Evolutionary conservation across 2,329 filamentous ascomycete genomes (phyloP), one percentile per base, ranked within the genome.

Genomic region (Sphaerostilbella broomeana): DNA sequence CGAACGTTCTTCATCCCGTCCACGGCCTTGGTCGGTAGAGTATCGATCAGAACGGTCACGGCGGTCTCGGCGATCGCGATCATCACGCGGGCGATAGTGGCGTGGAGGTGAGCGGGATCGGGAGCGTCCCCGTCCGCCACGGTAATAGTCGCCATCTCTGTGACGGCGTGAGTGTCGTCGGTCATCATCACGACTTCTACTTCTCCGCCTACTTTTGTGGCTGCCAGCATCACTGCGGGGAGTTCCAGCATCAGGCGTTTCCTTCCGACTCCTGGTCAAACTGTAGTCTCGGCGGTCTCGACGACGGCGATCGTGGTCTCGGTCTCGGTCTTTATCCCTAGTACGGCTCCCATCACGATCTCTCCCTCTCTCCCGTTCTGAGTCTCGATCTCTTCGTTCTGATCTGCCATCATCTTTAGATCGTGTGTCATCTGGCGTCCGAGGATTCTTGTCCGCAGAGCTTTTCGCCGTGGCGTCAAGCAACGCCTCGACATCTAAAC

Each of bases 401-500:
- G 43, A 39, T 35, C 36, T 47, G 21, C 41, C 38, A 21, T 69
- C 51, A 40, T 58, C 51, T 51, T 52, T 55, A 41, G 74, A 71
- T 53, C 79, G 76, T 49, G 70, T 67, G 47, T 77, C 75, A 50
- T 68, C 58, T 42, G 64, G 60, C 47, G 61, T 52, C 52, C 65
- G 66, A 46, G 53, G 57, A 44, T 69, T 68, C 54, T 69, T 68
- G 38, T 73, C 67, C 38, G 68, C 65, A 44, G 69, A 65, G 50
- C 72, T 70, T 59, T 79, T 81, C 37, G 85, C 86, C 47, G 85
- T 86, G 36, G 84, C 86, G 64, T 95, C 88, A 52, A 95, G 79
- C 49, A 95, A 76, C 50, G 87, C 86, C 72, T 95, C 89, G 54
- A 95, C 86, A 59, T 94, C 87, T 52, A 73, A 59, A 42, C 62